phyloP scores from a whole-genome alignment of 805 yeast species.

The Dipodascopsis uninucleata region DNA sequence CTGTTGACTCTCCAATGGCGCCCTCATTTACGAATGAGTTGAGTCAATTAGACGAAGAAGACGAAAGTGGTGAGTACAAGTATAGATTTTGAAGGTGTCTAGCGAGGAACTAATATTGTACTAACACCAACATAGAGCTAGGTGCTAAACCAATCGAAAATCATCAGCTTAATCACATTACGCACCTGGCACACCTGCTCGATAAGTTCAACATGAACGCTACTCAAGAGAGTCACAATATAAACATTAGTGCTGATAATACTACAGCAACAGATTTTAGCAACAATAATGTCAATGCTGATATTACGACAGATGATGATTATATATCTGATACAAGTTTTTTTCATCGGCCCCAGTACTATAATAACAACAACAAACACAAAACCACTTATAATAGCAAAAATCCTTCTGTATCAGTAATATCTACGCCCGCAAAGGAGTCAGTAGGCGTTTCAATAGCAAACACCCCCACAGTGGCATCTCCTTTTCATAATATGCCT shows the following conservation, averaged over 20 bases:
- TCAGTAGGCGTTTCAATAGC: too few relatives aligned
- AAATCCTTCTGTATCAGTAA: too few relatives aligned
- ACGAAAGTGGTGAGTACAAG: too few relatives aligned
- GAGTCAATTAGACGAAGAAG: constrained; percentile 8
- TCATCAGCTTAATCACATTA: constrained; percentile 3
- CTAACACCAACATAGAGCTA: neutral
- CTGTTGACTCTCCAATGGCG: constrained; percentile 13
- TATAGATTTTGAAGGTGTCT: too few relatives aligned
- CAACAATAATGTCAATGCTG: too few relatives aligned
- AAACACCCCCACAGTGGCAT: too few relatives aligned
- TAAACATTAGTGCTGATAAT: too few relatives aligned
- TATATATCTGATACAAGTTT: neutral
- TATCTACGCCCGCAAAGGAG: too few relatives aligned
- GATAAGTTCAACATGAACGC: constrained; percentile 12
- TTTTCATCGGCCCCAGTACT: neutral
- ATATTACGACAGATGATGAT: neutral
- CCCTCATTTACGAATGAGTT: constrained; percentile 11
- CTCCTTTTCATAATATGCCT: too few relatives aligned
- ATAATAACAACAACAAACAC: neutral
- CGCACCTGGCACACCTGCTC: constrained; percentile 17
- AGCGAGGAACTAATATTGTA: neutral
- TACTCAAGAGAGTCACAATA: too few relatives aligned
- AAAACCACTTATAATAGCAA: too few relatives aligned
- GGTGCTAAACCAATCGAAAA: neutral
- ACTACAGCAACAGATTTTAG: too few relatives aligned